phyloP scores from a whole-genome alignment of 768 basidiomycete species.

The Kondoa subrosea region DNA sequence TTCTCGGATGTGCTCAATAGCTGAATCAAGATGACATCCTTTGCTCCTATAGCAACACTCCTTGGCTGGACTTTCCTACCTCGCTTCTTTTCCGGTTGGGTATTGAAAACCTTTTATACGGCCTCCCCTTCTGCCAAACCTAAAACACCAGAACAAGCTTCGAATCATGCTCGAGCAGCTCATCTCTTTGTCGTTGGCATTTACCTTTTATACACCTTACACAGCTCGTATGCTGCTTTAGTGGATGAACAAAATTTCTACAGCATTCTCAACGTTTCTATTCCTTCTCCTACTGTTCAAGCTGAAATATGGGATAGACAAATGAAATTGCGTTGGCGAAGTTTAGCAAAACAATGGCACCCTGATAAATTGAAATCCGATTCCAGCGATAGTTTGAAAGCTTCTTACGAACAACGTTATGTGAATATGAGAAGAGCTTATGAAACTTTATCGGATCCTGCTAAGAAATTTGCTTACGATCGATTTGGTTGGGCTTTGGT shows the following conservation, averaged over 20 bases:
- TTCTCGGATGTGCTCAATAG: too few relatives aligned
- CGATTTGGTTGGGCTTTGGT: conserved; percentile 2
- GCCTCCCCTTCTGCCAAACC: neutral
- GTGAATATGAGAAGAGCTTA: neutral
- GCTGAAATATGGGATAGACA: neutral
- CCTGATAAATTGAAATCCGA: neutral
- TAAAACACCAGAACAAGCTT: neutral
- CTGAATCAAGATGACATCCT: neutral
- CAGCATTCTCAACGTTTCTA: neutral
- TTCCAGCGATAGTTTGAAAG: neutral
- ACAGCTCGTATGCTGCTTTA: neutral
- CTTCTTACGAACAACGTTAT: neutral
- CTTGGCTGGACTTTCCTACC: conserved; percentile 1
- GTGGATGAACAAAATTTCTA: neutral
- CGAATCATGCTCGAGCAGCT: neutral
- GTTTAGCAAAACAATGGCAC: neutral
- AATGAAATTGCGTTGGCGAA: neutral
- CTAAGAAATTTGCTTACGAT: neutral
- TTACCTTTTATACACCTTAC: neutral
- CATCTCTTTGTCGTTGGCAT: neutral
- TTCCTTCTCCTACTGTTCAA: neutral
- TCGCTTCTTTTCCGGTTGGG: too few relatives aligned
- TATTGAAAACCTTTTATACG: neutral
- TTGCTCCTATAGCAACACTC: neutral
- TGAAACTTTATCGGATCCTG: neutral